Evolutionary conservation across 2,329 filamentous ascomycete species (phyloP), one percentile per base, ranked within the genome.

Genomic region (Ceratocystis ficicola): DNA sequence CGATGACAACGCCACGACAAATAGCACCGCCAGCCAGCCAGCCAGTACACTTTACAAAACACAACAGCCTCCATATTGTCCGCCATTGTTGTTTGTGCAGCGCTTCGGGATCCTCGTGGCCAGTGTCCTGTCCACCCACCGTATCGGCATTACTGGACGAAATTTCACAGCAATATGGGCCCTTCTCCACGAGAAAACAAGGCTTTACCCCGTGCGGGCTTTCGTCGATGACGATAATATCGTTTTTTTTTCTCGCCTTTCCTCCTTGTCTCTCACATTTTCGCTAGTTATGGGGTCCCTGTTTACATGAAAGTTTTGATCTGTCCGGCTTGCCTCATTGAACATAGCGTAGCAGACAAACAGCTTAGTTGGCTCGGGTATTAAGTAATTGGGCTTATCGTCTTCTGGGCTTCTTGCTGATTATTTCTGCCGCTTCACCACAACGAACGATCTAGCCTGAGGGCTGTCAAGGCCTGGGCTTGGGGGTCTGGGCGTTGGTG

Each of bases 111-210:
- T 59, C 55, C 28, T 30, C 55, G 17, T 59, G 55, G 12, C 25
- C 55, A 59, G 55, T 59, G 55, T 59, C 55, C 55, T 30, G 32
- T 55, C 50, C 50, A 55, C 50, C 22, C 50, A 25, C 55, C 55
- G 55, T 20, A 17, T 36, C 55, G 55, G 55, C 55, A 59, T 59
- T 59, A 59, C 55, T 59, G 28, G 20, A 59, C 17, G 28, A 22
- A 36, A 20, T 52, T 59, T 59, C 30, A 8, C 55, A 59, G 17
- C 28, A 30, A 59, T 8, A 32, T 36, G 12, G 32, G 55, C 20
- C 28, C 8, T 32, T 36, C 6, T 8, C 15, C 55, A 59, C 55
- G 55, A 30, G 55, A 59, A 20, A 59, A 59, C 55, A 59, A 36
- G 36, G 10, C 3, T 10, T 41, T 41, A 36, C 55, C 55, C 55